Evolutionary conservation across 1,139 yeast species (phyloP), one percentile per base, ranked within the genome.

Genomic region (Lodderomyces pseudojiufengensis): DNA sequence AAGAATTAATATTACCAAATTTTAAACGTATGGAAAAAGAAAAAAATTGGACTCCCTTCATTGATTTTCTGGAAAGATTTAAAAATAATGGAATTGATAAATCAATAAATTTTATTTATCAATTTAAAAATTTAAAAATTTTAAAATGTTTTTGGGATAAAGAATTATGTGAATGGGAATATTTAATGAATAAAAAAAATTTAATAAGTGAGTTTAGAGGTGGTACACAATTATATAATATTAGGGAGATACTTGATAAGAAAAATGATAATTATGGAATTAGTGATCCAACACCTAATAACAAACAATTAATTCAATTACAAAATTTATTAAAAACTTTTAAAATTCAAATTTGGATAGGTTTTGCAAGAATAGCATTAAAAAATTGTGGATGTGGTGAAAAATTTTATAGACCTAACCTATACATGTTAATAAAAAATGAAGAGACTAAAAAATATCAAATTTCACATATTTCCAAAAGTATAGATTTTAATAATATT

Each of bases 311-410:
- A 18, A 18, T 5, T 18, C 5, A 18, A 18, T 18, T 18, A 18
- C 5, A 18, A 5, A 18, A 18, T 18, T 18, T 18, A 18, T 18
- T 18, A 18, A 18, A 18, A 5, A 48, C 2, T 40, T 20, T 5
- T 18, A 5, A 18, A 18, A 18, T 18, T 18, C 20, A 73, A 42
- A 59, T 72, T 43, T 75, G 77, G 78, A 50, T 73, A 12, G 76
- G 76, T 0, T 69, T 73, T 44, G 73, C 74, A 1, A 59, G 76
- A 38, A 64, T 75, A 2, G 75, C 71, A 45, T 46, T 73, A 10
- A 55, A 56, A 24, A 44, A 53, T 2, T 73, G 78, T 54, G 76
- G 76, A 1, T 73, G 79, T 51, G 73, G 76, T 13, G 50, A 48
- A n/a, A 59, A 55, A 27, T 59, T 66, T 51, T 72, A 73, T 48